phyloP scores from a whole-genome alignment of 345 rosid genomes.

The Schrenkiella parvula region DNA sequence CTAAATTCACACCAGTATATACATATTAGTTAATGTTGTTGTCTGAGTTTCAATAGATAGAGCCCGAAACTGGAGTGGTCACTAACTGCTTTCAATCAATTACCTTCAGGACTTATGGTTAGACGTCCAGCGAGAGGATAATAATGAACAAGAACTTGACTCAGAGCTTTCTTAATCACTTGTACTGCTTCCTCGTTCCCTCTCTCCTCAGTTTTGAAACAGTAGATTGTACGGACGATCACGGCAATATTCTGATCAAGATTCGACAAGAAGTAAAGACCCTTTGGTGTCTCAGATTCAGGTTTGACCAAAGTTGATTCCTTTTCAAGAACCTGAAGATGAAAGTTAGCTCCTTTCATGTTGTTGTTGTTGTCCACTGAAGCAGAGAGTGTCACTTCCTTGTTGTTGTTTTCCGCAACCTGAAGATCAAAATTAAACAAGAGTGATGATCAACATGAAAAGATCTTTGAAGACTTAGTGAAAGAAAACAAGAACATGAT shows the following conservation, averaged over 20 bases:
- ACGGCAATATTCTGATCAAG: slow-evolving; percentile 89
- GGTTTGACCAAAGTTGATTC: slow-evolving; percentile 61
- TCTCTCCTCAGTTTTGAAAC: slow-evolving; percentile 62
- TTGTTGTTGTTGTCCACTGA: slow-evolving; percentile 44
- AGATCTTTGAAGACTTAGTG: neutral
- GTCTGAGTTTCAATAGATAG: neutral
- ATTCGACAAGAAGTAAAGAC: slow-evolving; percentile 80
- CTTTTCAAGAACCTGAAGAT: slow-evolving; percentile 52
- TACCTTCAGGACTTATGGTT: slow-evolving; percentile 64
- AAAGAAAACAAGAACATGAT: neutral
- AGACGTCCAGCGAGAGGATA: slow-evolving; percentile 87
- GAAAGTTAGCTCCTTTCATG: slow-evolving; percentile 35
- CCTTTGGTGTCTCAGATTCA: slow-evolving; percentile 64
- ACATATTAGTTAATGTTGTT: neutral
- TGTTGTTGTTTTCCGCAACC: slow-evolving; percentile 47
- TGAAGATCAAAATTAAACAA: slow-evolving; percentile 17
- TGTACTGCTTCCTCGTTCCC: slow-evolving; percentile 58
- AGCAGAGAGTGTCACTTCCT: slow-evolving; percentile 19
- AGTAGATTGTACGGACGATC: slow-evolving; percentile 73
- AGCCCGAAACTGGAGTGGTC: neutral
- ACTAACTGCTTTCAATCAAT: neutral
- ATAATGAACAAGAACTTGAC: slow-evolving; percentile 72
- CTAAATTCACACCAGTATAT: slow-evolving; percentile 15
- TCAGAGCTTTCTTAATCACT: slow-evolving; percentile 64
- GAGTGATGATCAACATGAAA: neutral